Base-by-base conservation (phyloP, 768 basidiomycete genomes). In the Myochromella boudieri region DNA sequence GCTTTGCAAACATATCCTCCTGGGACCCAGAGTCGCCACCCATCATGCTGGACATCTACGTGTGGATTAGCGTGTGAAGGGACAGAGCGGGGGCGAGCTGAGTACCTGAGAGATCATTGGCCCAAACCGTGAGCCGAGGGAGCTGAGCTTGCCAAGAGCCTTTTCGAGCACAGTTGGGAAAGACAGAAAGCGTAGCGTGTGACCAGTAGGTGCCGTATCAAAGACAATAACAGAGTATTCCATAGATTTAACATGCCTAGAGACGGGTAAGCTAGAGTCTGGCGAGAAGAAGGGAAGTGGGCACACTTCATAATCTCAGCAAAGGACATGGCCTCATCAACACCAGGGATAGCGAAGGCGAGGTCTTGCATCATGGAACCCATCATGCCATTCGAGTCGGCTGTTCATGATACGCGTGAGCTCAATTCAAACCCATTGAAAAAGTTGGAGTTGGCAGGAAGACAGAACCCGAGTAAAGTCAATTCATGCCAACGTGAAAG, bases 151-250 rank as follows among this genome's bases (percentile, higher is more conserved):
- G 6, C 93, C 92, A 2, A 98, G 72, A 1, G 97, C 97, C 67
- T 98, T 98, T 69, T 98, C 97, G 7, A 99, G 78, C 4, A 99
- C 97, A 15, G 86, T 89, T 0, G 97, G 97, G 80, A 99, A 99
- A n/a, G 94, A 97, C 32, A 99, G 75, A 76, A 99, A 99, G 33
- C 97, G 92, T 5, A 98, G 80, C 0, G 97, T 99, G 69, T 99
- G 97, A 1, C 97, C 97, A 3, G 97, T 99, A 2, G 97, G 97
- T 27, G 97, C 97, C 1, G 97, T 99, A 63, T 99, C 97, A 63
- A 99, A 99, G 27, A 99, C 95, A 63, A 99, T 98, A 49, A 97
- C 95, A n/a, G 93, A 95, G 76, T 95, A 99, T 69, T 97, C 85
- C 95, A 99, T 98, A 15, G 95, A 97, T 69, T 99, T 97, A 68